Base-by-base conservation (phyloP, 345 rosid species). In the Corchorus capsularis region DNA sequence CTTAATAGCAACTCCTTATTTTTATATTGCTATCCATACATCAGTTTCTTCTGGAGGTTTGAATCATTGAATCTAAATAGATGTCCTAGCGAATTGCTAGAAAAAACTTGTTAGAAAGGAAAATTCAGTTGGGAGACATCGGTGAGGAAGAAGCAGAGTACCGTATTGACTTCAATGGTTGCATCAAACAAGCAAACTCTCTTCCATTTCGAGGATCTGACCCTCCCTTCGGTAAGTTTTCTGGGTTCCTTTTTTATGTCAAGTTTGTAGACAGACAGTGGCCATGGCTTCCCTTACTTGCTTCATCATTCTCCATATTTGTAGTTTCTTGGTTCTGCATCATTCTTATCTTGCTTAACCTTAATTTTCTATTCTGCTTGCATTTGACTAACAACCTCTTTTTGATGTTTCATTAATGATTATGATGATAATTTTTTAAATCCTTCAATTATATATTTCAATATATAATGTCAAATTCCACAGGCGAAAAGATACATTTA, bases 161-260 rank as follows among this genome's bases (percentile, higher is more conserved):
- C 47, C 20, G 62, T 34, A 32, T 61, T 63, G 67, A 17, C 47
- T 39, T 14, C 10, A 27, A 86, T 77, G 88, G 84, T 46, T 57
- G 60, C 60, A 8, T 37, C 73, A 5, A 63, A 77, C 15, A 39
- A 60, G 34, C 82, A 78, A 1, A 82, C 82, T 69, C 87, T 86
- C 66, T 61, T 81, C 37, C 73, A 27, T 71, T 77, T 71, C 37
- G 89, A 89, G 83, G 80, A 89, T 73, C 77, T 84, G 65, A 69
- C 83, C 0, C 79, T 72, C 45, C 90, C 90, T 11, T 35, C 77
- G 34, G 90, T 89, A 77, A 1, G 85, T 79, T 47, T 22, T 11
- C 67, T n/a, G 47, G 15, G 7, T 57, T 35, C 17, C 47, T 59
- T 32, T 34, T 55, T 13, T 27, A 20, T 41, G 41, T 53, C 52